A percentile compares a stretch with the other conserved stretches of the same genome.
Evolutionary conservation across 805 yeast species (phyloP).

Genomic region (Jamesozyma jinghongensis): DNA sequence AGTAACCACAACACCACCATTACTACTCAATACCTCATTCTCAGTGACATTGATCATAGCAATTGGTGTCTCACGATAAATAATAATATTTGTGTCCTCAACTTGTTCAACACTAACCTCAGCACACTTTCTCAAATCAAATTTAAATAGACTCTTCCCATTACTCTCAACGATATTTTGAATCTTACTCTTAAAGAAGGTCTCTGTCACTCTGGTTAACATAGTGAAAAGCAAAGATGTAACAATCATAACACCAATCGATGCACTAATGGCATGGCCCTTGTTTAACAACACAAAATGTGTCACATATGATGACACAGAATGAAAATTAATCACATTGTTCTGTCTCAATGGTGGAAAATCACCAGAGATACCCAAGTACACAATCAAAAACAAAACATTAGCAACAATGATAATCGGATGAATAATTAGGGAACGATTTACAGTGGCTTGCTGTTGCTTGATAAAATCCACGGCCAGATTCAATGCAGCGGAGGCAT

Average conservation of each 20-base stretch:
- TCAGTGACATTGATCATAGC: constrained; percentile 46
- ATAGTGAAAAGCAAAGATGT: constrained; percentile 34
- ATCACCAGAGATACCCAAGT: constrained; percentile 14
- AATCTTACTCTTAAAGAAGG: constrained; percentile 36
- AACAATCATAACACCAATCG: constrained; percentile 34
- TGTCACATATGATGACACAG: constrained; percentile 16
- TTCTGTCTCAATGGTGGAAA: constrained; percentile 11
- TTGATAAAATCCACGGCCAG: constrained; percentile 53
- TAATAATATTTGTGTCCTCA: constrained; percentile 42
- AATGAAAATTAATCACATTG: constrained; percentile 6
- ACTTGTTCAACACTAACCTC: neutral
- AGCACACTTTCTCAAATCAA: constrained; percentile 2
- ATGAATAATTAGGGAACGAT: constrained; percentile 39
- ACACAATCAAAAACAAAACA: constrained; percentile 12
- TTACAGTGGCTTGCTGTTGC: constrained; percentile 38
- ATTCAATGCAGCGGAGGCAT: constrained; percentile 50
- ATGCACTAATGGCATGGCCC: constrained; percentile 26
- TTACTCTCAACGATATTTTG: constrained; percentile 30
- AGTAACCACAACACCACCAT: constrained; percentile 38
- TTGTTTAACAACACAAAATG: constrained; percentile 21
- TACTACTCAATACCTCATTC: constrained; percentile 34
- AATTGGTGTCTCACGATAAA: constrained; percentile 64
- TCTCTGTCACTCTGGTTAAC: constrained; percentile 38
- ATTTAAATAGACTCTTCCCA: constrained; percentile 16
- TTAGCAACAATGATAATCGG: constrained; percentile 32